Conservation (phyloP, 1,139 yeast genomes). For the Nematodospora anomalae region DNA sequence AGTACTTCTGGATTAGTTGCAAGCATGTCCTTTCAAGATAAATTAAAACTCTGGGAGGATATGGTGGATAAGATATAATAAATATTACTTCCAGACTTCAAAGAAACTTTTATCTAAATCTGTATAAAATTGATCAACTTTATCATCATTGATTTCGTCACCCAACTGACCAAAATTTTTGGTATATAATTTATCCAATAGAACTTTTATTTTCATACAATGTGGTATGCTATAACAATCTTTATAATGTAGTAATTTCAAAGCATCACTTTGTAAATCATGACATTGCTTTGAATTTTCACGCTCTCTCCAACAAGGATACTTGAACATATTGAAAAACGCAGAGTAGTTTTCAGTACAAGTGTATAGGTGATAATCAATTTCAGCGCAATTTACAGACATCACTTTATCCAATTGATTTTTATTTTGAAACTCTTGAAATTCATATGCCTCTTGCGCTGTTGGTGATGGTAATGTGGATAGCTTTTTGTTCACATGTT, state of each 20-base stretch:
- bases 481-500: slow-evolving; percentile 30
- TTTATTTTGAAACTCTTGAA: slow-evolving; percentile 33
- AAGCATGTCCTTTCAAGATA: slow-evolving; percentile 43
- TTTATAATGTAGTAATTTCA: slow-evolving; percentile 37
- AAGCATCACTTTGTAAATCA: slow-evolving; percentile 36
- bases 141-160: slow-evolving; percentile 30
- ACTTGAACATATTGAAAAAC: slow-evolving; percentile 2
- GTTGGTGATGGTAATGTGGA: slow-evolving; percentile 16
- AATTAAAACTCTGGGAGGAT: slow-evolving; percentile 49
- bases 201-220: slow-evolving; percentile 39
- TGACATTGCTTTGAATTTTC: slow-evolving; percentile 22
- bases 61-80: slow-evolving; percentile 14
- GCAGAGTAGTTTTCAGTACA: slow-evolving; percentile 27
- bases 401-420: slow-evolving; percentile 29
- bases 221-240: slow-evolving; percentile 41
- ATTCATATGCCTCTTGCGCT: slow-evolving; percentile 24
- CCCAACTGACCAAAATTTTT: slow-evolving; percentile 45
- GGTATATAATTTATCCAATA: slow-evolving; percentile 38
- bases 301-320: slow-evolving; percentile 5
- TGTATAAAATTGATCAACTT: slow-evolving; percentile 24
- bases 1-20: slow-evolving; percentile 79
- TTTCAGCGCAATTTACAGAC: slow-evolving; percentile 43
- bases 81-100: slow-evolving; percentile 35
- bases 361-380: slow-evolving; percentile 38
- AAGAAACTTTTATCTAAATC: slow-evolving; percentile 36